These are phyloP conservation scores for Ceratobasidium sp. DNA, from an alignment of 1,284 basidiomycete species.

Conservation along the genomic window DNA sequence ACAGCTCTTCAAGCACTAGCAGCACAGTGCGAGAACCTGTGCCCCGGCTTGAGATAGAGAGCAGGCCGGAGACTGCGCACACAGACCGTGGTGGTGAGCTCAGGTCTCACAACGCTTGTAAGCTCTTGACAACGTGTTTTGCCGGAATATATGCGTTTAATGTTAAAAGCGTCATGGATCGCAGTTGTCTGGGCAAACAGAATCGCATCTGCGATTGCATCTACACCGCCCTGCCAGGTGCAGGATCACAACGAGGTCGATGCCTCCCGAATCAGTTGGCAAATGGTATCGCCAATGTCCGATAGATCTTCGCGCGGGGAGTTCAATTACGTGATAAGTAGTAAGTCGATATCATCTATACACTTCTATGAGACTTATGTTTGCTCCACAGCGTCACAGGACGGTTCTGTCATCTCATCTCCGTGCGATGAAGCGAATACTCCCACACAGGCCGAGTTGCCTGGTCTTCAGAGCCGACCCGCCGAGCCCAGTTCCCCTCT, in stretches of 20 bases:
- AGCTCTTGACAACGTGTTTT: slow-evolving; percentile 5
- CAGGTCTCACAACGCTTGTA: slow-evolving; percentile 27
- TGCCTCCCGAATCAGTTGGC: slow-evolving; percentile 17
- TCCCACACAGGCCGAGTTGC: not conserved
- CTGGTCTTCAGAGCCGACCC: not conserved
- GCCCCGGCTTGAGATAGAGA: not conserved
- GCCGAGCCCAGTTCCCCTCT: slow-evolving; percentile 18
- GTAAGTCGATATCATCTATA: not conserved
- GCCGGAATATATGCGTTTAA: slow-evolving; percentile 12
- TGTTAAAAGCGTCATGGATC: slow-evolving; percentile 30
- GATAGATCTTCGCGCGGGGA: not conserved
- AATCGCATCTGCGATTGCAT: slow-evolving; percentile 21
- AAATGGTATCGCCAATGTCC: slow-evolving; percentile 11
- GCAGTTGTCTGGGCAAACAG: slow-evolving; percentile 30
- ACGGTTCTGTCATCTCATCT: not conserved
- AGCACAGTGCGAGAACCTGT: slow-evolving; percentile 4
- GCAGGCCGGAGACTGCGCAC: not conserved
- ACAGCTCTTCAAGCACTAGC: slow-evolving; percentile 7
- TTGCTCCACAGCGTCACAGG: slow-evolving; percentile 12
- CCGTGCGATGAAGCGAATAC: not conserved
- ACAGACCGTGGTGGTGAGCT: slow-evolving; percentile 23
- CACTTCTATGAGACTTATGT: not conserved
- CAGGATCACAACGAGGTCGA: slow-evolving; percentile 34
- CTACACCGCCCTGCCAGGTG: slow-evolving; percentile 17
- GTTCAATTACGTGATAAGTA: slow-evolving; percentile 29